Evolutionary conservation across 140 eudicot species (phyloP).

Genomic region (Cichorium intybus): DNA sequence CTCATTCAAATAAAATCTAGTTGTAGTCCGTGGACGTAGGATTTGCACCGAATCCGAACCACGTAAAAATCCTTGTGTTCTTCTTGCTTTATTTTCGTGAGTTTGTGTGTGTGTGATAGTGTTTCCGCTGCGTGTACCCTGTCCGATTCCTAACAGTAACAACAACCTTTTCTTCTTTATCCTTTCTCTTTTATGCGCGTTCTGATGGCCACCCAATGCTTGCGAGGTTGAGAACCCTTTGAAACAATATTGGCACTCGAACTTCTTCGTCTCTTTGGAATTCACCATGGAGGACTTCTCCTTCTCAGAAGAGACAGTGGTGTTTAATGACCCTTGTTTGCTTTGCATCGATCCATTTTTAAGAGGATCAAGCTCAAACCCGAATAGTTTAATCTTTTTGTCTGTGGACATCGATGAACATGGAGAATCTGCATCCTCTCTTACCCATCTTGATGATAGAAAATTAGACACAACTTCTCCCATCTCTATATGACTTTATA

Average conservation of each 20-base stretch:
- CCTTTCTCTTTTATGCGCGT: slow-evolving; percentile 96
- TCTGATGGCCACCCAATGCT: slow-evolving; percentile 98
- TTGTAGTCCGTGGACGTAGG: no score
- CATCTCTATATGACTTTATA: slow-evolving; percentile 22
- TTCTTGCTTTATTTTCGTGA: no score
- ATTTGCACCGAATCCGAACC: no score
- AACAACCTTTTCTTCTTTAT: slow-evolving; percentile 83
- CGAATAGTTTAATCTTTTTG: slow-evolving; percentile 70
- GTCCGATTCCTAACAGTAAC: no score
- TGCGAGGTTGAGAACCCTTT: slow-evolving; percentile 81
- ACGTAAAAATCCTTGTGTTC: no score
- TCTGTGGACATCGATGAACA: slow-evolving; percentile 27
- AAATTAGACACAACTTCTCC: slow-evolving; percentile 22
- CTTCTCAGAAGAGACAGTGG: slow-evolving; percentile 22
- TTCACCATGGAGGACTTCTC: slow-evolving; percentile 18
- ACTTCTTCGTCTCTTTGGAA: slow-evolving; percentile 40
- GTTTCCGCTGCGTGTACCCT: no score
- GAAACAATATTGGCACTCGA: slow-evolving; percentile 74
- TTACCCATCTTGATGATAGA: slow-evolving; percentile 39
- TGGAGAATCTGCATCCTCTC: slow-evolving; percentile 35
- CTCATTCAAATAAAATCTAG: no score
- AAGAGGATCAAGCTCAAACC: slow-evolving; percentile 48
- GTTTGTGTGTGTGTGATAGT: no score
- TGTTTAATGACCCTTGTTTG: slow-evolving; percentile 42
- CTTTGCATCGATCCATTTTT: slow-evolving; percentile 8